Percentiles rank a stretch among this genome's conserved stretches.
These are phyloP conservation scores for Fusarium sp. DNA, from an alignment of 2,329 filamentous ascomycete genomes.

Conservation along the genomic window DNA sequence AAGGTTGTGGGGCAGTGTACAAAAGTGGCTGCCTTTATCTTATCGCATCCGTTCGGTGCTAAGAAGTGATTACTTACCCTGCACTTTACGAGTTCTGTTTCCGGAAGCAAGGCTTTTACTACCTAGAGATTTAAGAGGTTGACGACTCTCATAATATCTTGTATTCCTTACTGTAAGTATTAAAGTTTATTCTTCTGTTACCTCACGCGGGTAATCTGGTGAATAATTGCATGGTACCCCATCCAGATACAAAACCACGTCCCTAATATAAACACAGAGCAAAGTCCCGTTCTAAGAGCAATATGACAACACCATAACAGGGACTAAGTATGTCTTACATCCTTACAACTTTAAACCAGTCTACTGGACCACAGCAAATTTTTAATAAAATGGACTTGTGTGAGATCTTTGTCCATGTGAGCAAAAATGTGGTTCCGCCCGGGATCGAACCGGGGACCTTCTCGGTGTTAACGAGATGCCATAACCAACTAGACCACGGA, in stretches of 20 bases:
- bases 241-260: rapidly evolving
- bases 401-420: rapidly evolving
- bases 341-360: not conserved
- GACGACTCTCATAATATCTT: not conserved
- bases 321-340: not conserved
- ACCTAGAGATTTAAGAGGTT: not conserved
- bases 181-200: rapidly evolving
- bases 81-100: not conserved
- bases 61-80: not conserved
- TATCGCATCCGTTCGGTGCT: not conserved
- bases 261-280: too few species aligned
- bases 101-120: rapidly evolving
- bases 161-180: not conserved
- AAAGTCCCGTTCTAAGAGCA: rapidly evolving
- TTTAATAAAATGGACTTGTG: not conserved
- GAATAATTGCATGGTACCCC: too few species aligned
- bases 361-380: not conserved
- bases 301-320: not conserved
- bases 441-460: not conserved
- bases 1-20: not conserved
- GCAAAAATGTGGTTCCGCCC: not conserved
- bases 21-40: not conserved
- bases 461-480: not conserved
- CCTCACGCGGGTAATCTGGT: rapidly evolving
- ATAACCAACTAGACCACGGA: conserved; percentile 1